These are phyloP conservation scores for Nigrospora sphaerica DNA, from an alignment of 2,329 filamentous ascomycete genomes.

Conservation along the genomic window DNA sequence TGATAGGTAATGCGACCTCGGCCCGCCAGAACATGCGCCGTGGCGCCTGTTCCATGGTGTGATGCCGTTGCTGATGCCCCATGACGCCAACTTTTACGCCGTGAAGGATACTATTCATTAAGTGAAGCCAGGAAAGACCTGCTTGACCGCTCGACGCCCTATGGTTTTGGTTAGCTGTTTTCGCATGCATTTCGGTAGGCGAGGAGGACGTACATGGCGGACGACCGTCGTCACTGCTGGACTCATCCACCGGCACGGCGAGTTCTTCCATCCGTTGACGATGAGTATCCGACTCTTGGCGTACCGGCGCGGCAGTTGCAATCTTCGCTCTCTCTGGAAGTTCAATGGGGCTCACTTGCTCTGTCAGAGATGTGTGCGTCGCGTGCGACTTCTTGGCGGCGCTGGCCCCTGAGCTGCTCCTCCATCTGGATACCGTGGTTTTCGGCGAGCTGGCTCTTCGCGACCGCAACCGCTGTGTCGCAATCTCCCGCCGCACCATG, in stretches of 20 bases:
- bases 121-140: background rate
- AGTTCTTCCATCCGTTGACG: slow-evolving; percentile 19
- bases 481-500: slow-evolving; percentile 78
- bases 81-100: too few relatives aligned
- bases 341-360: slow-evolving; percentile 9
- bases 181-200: too few relatives aligned
- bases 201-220: background rate
- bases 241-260: slow-evolving; percentile 19
- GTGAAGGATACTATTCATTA: background rate
- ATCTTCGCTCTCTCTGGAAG: slow-evolving; percentile 11
- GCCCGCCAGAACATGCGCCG: too few relatives aligned
- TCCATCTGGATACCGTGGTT: background rate
- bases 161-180: background rate
- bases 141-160: background rate
- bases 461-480: slow-evolving; percentile 54
- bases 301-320: slow-evolving; percentile 3
- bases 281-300: slow-evolving; percentile 6
- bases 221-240: slow-evolving; percentile 20
- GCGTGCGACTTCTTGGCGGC: slow-evolving; percentile 11
- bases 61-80: too few relatives aligned
- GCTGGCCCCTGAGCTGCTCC: slow-evolving; percentile 8
- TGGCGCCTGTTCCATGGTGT: too few relatives aligned
- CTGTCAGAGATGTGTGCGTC: slow-evolving; percentile 8
- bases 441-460: background rate
- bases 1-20: too few relatives aligned